Evolutionary conservation across 2,329 filamentous ascomycete species (phyloP).

Genomic region (Talaromyces sp.): DNA sequence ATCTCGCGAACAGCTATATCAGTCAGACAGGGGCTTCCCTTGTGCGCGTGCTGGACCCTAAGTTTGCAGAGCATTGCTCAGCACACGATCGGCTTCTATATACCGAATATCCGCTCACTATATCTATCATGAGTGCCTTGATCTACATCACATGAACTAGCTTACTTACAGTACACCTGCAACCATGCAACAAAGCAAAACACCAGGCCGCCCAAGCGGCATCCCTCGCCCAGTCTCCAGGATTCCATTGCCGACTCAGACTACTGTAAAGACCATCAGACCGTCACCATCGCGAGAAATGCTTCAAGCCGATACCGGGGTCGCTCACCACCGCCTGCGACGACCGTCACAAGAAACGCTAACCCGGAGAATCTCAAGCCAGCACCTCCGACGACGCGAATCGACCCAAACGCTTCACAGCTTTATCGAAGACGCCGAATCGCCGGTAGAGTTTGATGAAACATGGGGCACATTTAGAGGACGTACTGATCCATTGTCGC

Average conservation of each 20-base stretch:
- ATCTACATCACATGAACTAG: background rate
- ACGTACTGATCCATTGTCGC: conserved; percentile 16
- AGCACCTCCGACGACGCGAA: conserved; percentile 22
- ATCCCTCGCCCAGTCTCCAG: conserved; percentile 53
- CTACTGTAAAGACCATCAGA: conserved; percentile 41
- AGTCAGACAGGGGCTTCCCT: background rate
- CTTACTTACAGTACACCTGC: background rate
- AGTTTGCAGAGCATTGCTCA: background rate
- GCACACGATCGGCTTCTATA: background rate
- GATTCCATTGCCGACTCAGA: conserved; percentile 50
- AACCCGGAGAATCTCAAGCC: conserved; percentile 18
- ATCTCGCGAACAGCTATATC: background rate
- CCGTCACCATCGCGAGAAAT: conserved; percentile 49
- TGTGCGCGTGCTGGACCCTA: background rate
- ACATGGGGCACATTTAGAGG: conserved; percentile 8
- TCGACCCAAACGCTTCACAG: conserved; percentile 23
- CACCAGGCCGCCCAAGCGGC: conserved; percentile 31
- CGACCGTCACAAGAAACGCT: conserved; percentile 39
- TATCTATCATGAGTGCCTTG: conserved; percentile 4
- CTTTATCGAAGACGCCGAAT: conserved; percentile 21
- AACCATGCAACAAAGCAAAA: conserved; percentile 36
- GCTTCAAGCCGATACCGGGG: conserved; percentile 40
- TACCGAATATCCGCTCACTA: background rate
- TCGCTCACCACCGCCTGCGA: conserved; percentile 37
- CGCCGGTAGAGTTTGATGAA: conserved; percentile 17